Evolutionary conservation across 2,329 filamentous ascomycete species (phyloP), one percentile per base, ranked within the genome.

Genomic region (Colletotrichum karsti): DNA sequence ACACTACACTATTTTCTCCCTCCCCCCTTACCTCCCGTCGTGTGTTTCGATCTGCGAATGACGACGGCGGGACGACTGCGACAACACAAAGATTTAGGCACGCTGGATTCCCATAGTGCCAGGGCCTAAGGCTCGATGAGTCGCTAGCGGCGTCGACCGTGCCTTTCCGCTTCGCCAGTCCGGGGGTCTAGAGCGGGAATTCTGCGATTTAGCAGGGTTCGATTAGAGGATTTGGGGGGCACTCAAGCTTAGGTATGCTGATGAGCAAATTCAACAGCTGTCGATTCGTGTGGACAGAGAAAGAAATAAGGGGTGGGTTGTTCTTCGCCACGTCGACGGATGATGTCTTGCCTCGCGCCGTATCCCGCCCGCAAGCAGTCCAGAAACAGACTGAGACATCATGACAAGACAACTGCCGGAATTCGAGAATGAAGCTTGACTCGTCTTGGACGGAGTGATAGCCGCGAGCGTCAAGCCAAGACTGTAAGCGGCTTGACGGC

Each of bases 61-160:
- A 54, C 50, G 50, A 54, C 28, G 20, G 30, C 42, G 50, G 26
- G 50, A n/a, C 18, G 50, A 26, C 53, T 24, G 39, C 18, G 12
- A 9, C 24, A 7, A 57, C n/a, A 35, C 26, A 44, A 57, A 42
- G 39, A 44, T 44, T 24, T 37, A 37, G 37, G 37, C 39, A 13
- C 8, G 18, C 20, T 24, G 54, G 20, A 37, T 7, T 13, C 6
- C 7, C 37, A 33, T 30, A 44, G 37, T 30, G 39, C n/a, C 53
- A 41, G 33, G 12, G 37, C 26, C 24, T 44, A 41, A n/a, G 53
- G 54, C 54, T 44, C 22, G 54, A 30, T 24, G 30, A 37, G n/a
- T 30, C 26, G 24, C 33, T 57, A 44, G 54, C 54, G 39, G 54
- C 37, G 54, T 53, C 54, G 39, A 44, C 54, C 54, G 39, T 57